Evolutionary conservation across 306 rosid genomes (phyloP), one percentile per base, ranked within the genome.

Genomic region (Vicia sativa): DNA sequence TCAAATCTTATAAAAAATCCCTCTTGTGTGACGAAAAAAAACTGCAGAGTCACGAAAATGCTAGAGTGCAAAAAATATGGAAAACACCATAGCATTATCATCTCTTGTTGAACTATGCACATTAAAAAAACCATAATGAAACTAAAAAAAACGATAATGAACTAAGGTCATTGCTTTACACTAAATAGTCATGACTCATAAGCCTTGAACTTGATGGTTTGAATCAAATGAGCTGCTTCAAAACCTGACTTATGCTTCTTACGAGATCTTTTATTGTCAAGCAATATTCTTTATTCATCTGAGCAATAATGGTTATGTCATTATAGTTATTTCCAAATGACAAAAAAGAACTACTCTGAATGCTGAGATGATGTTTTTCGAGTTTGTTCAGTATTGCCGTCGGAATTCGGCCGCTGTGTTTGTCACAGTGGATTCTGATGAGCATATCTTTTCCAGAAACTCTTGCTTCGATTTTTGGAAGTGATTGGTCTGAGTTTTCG

Each of bases 401-500:
- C 6, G 74, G 58, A 11, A 72, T 69, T 54, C 73, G 42, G 3
- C 86, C 90, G 7, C 54, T 78, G 11, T 71, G 78, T 67, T 76
- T 88, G 71, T 83, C 62, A 10, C 90, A 83, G 58, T 83, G 88
- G 73, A 92, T 75, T 74, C 86, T 78, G n/a, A 92, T 55, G 28
- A 92, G 83, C 1, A 87, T 75, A 26, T 87, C 87, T 58, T 83
- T 86, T 9, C 79, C 88, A 3, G 78, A 84, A 58, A 86, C 78
- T 62, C 85, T 90, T 11, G 89, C 96, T 75, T 90, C 96, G 8
- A 92, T 88, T 31, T 87, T 82, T 0, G 91, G 89, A 6, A 86
- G 73, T 13, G 80, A 65, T 19, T 71, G 68, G 37, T 74, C 60
- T 8, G 83, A 63, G 72, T 74, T 79, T 15, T 82, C 86, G 7